phyloP scores from a whole-genome alignment of 176 grass and related monocot species.

The Musa acuminata region DNA sequence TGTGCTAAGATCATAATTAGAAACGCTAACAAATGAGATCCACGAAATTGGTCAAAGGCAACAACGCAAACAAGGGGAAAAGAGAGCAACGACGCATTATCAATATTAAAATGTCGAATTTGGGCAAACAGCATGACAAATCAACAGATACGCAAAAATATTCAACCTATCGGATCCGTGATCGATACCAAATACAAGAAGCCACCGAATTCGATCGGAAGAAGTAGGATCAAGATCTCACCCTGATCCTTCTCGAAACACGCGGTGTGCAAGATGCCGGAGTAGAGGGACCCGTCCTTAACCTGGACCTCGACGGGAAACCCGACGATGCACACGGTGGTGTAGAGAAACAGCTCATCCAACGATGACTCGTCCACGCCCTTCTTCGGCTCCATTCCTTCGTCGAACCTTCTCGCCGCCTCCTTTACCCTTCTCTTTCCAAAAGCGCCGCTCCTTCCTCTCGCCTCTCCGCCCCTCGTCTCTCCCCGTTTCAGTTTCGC shows the following conservation, averaged over 20 bases:
- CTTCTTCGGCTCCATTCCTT: slow-evolving; percentile 6
- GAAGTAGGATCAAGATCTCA: slow-evolving; percentile 4
- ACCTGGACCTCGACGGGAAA: slow-evolving; percentile 76
- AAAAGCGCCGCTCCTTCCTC: neutral
- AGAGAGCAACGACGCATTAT: neutral
- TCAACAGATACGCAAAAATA: neutral
- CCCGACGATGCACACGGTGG: slow-evolving; percentile 71
- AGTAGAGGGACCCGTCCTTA: slow-evolving; percentile 88
- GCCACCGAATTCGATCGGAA: neutral
- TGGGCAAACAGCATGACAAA: neutral
- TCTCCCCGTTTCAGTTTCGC: neutral
- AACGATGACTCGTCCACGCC: slow-evolving; percentile 12
- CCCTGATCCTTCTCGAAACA: slow-evolving; percentile 51
- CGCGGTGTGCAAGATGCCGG: slow-evolving; percentile 92
- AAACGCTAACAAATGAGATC: neutral
- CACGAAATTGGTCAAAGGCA: neutral
- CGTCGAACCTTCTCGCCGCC: neutral
- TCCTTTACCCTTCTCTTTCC: neutral
- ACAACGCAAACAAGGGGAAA: neutral
- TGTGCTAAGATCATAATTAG: too few relatives aligned
- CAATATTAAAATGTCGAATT: neutral
- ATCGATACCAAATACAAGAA: neutral
- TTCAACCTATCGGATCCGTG: neutral
- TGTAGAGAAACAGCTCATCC: slow-evolving; percentile 45
- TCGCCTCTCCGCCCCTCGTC: neutral